Conservation (phyloP, 345 rosid species). For the Hypericum perforatum region DNA sequence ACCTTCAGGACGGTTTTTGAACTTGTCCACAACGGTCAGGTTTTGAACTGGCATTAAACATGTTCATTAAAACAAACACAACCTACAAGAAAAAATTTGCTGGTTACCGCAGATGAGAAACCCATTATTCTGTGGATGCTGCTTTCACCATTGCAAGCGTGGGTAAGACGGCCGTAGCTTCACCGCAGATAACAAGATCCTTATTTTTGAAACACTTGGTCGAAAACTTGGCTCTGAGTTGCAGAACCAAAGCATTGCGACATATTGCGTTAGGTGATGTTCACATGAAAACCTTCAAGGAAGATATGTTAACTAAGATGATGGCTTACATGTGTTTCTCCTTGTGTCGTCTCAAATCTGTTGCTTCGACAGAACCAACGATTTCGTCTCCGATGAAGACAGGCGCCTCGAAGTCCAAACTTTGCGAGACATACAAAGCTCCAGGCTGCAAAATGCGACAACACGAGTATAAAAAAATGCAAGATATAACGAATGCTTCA, state of each 20-base stretch:
- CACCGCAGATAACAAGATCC: conserved; percentile 39
- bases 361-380: conserved; percentile 43
- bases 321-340: conserved; percentile 49
- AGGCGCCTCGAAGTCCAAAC: conserved; percentile 64
- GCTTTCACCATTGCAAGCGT: conserved; percentile 14
- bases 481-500: not conserved
- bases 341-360: conserved; percentile 43
- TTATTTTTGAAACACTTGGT: conserved; percentile 67
- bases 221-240: conserved; percentile 54
- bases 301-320: no score
- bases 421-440: conserved; percentile 75
- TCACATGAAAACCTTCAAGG: no score
- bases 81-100: not conserved
- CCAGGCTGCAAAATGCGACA: conserved; percentile 44
- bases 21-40: not conserved
- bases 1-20: no score
- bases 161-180: conserved; percentile 26
- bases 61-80: not conserved
- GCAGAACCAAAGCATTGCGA: not conserved
- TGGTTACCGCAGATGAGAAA: not conserved
- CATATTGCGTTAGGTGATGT: not conserved
- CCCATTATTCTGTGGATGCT: not conserved
- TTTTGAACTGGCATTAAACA: conserved; percentile 4
- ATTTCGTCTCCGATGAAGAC: conserved; percentile 66
- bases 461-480: not conserved